Base-by-base conservation (phyloP, 2,329 filamentous ascomycete genomes). In the Claviceps purpurea region DNA sequence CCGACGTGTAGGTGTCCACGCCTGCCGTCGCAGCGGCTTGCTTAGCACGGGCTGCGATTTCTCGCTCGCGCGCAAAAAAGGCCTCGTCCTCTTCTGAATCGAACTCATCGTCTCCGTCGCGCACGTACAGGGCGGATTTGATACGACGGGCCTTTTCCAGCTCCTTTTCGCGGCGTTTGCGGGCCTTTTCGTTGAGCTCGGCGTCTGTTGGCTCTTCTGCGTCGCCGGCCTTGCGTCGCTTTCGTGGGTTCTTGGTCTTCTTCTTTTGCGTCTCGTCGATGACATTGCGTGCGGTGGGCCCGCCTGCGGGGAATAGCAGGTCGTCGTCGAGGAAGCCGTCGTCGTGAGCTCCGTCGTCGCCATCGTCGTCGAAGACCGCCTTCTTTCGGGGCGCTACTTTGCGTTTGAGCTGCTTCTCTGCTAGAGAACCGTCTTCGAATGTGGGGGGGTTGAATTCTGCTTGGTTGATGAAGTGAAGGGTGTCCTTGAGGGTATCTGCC, bases 71-170 rank as follows among this genome's bases (percentile, higher is more conserved):
- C 2, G 77, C 81, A 67, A 91, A 96, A 68, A 96, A 96, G 20
- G 78, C 81, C 22, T 72, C 67, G 49, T 75, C 74, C 52, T 80
- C 78, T 47, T 89, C 88, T 38, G 78, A 81, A 61, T 95, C 89
- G n/a, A 78, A 84, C 59, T 95, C 89, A 50, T 97, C 93, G 63
- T 97, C 93, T 58, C 85, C 89, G 40, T 84, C 82, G 53, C 85
- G 79, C 49, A 98, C 85, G 60, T 82, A 91, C 41, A 91, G 69
- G 24, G 84, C 82, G 60, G 87, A 94, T 73, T 96, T 97, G 69
- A 93, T 85, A 63, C 85, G 86, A 37, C 74, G 73, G 48, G 81
- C 76, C 67, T 89, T 89, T 61, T 90, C 88, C n/a, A 79, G 71
- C 58, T 95, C 83, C 58, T 79, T 84, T 50, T 82, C 74, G 51